A percentile compares a stretch with the other conserved stretches of the same genome.
phyloP scores from a whole-genome alignment of 495 filamentous ascomycete genomes.

The Podospora didyma region DNA sequence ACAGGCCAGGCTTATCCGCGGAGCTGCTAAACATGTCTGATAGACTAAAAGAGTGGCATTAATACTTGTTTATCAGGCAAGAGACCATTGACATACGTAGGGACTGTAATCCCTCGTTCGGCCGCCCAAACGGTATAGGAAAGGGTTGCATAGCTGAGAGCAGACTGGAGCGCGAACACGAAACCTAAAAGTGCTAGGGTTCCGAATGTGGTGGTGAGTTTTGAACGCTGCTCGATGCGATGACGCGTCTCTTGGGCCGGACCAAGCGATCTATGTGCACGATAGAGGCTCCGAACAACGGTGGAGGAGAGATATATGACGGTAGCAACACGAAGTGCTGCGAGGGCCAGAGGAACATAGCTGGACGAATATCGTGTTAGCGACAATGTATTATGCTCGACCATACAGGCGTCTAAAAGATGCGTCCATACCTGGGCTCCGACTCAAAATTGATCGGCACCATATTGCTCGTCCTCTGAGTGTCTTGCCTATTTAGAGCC shows the following conservation, averaged over 20 bases:
- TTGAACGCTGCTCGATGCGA: conserved; percentile 38
- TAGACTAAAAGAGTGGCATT: too few species aligned
- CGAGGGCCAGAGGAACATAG: conserved; percentile 33
- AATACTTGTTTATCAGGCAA: too few species aligned
- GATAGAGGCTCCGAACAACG: conserved; percentile 34
- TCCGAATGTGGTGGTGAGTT: conserved; percentile 39
- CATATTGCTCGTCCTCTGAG: conserved; percentile 16
- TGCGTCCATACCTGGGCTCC: conserved; percentile 23
- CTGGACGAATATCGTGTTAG: conserved; percentile 15
- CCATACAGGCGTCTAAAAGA: background rate
- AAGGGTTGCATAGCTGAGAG: conserved; percentile 29
- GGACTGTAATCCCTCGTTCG: conserved; percentile 39
- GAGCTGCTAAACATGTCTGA: too few species aligned
- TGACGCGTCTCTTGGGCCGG: conserved; percentile 44
- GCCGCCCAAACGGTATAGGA: conserved; percentile 50
- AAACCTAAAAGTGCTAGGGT: conserved; percentile 37
- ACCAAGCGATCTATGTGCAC: conserved; percentile 40
- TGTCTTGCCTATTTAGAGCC: background rate
- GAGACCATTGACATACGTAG: too few species aligned
- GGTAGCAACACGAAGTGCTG: conserved; percentile 29
- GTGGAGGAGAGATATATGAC: conserved; percentile 35
- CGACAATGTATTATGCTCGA: too few species aligned
- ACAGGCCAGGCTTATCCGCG: too few species aligned
- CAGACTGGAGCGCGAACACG: conserved; percentile 32
- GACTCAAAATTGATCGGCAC: conserved; percentile 29